Evolutionary conservation across 345 rosid genomes (phyloP), one percentile per base, ranked within the genome.

Genomic region (Luvunga scandens): DNA sequence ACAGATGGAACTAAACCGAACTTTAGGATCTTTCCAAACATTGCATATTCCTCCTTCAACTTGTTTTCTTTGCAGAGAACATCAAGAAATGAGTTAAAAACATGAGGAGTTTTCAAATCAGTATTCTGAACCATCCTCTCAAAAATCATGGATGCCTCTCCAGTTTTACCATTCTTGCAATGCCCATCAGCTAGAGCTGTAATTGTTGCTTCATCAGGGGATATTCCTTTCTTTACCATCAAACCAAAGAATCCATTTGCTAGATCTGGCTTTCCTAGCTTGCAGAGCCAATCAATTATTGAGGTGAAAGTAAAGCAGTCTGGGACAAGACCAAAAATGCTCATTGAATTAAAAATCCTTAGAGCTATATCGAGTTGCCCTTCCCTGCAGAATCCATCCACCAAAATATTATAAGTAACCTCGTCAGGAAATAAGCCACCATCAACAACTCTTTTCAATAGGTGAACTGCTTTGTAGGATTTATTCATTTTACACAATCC

Each of bases 151-250:
- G 79, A 73, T 16, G 89, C 91, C 28, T 81, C 79, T 50, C 69
- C 57, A 39, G 70, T 81, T 71, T 76, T 80, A 73, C 86, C 81
- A 5, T 38, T 75, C 76, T 75, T 86, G 78, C 86, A 86, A 79
- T 72, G 85, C 24, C 89, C 91, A 86, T 86, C 84, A 34, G 83
- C 80, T 73, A 88, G 89, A 60, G 86, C 81, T 3, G 91, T 86
- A 71, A 83, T 69, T 50, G 84, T 80, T 59, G 86, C 84, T 86
- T 86, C 87, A 80, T 88, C 91, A 13, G 80, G 62, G 28, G 39
- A 57, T 63, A 84, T 83, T 55, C 88, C 87, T 72, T 78, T 80
- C 78, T 83, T 88, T 21, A 84, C 19, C 87, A 85, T 85, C 83
- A 84, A 64, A 80, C 83, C 76, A 34, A 86, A 55, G 73, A 88